Base-by-base conservation (phyloP, 139 green algal species). In the Chlorella vulgaris region DNA sequence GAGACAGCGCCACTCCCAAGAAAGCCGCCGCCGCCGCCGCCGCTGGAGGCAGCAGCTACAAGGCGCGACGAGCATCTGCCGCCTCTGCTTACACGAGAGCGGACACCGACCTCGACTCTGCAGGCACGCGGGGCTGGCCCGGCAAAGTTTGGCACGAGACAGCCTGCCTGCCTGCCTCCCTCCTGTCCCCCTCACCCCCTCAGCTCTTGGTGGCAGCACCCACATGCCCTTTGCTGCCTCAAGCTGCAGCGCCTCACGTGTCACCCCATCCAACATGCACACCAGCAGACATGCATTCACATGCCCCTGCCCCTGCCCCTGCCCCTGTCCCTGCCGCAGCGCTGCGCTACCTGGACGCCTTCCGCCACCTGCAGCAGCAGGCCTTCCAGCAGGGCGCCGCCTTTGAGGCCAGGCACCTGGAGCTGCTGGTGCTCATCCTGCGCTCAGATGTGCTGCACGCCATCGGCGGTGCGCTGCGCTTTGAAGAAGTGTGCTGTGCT, bases 391-490 rank as follows among this genome's bases (percentile, higher is more conserved):
- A 67, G 3, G 69, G 43, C 0, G 76, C 36, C 24, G 36, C 38
- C 15, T 31, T 84, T n/a, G 35, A 68, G 7, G 28, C 22, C 7
- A n/a, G 55, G 38, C 53, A 79, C 2, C 63, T 87, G 69, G 83
- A 84, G 29, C 28, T 73, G 38, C 55, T 87, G 18, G 69, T 81
- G 18, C 33, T 82, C n/a, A 75, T 87, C 2, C 50, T 84, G 50
- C 67, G 83, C 33, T 76, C 58, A 40, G 76, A 87, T 51, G 38
- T 74, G 22, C 22, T 87, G 13, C 83, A 87, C 63, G 29, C 39
- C 39, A 7, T 63, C 15, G 77, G 33, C 6, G 38, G 74, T 76
- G 60, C 33, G 50, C 26, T 24, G 60, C n/a, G 10, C 29, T 15
- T 74, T 70, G 28, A 13, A 39, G 40, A 6, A 36, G 4, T 24